phyloP scores from a whole-genome alignment of 768 basidiomycete genomes.

The Candolleomyces aberdarensis region DNA sequence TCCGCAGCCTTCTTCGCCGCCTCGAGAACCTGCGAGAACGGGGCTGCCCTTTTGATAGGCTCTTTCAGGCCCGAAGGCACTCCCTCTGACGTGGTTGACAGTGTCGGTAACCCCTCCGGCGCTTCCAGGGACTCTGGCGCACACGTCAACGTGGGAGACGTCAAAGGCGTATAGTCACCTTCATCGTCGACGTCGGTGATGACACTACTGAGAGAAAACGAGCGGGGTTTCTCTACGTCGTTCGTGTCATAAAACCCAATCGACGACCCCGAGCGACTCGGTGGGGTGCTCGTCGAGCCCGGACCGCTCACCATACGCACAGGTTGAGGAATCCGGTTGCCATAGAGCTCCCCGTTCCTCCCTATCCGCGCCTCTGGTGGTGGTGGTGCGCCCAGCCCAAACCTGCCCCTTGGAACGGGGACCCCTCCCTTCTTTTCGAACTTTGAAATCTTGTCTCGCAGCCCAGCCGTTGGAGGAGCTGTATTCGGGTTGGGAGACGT shows the following conservation, averaged over 20 bases:
- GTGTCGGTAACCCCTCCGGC: slow-evolving; percentile 15
- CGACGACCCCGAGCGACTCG: slow-evolving; percentile 12
- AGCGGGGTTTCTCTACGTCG: slow-evolving; percentile 20
- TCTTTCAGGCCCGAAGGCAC: slow-evolving; percentile 12
- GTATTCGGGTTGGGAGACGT: slow-evolving; percentile 23
- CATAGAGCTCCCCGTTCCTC: slow-evolving; percentile 67
- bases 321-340: slow-evolving; percentile 60
- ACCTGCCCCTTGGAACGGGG: slow-evolving; percentile 72
- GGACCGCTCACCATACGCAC: slow-evolving; percentile 24
- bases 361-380: slow-evolving; percentile 43
- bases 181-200: slow-evolving; percentile 18
- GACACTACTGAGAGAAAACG: slow-evolving; percentile 29
- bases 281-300: slow-evolving; percentile 14
- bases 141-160: slow-evolving; percentile 27
- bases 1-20: slow-evolving; percentile 36
- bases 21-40: slow-evolving; percentile 39
- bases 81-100: slow-evolving; percentile 11
- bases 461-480: not conserved
- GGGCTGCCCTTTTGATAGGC: slow-evolving; percentile 25
- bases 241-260: slow-evolving; percentile 9
- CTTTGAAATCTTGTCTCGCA: slow-evolving; percentile 71
- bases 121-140: slow-evolving; percentile 24
- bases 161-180: slow-evolving; percentile 23
- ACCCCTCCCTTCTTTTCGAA: slow-evolving; percentile 78
- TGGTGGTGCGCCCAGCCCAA: slow-evolving; percentile 67